phyloP scores from a whole-genome alignment of 2,329 filamentous ascomycete genomes.

The Xenosphaeropsis pyriputrescens region DNA sequence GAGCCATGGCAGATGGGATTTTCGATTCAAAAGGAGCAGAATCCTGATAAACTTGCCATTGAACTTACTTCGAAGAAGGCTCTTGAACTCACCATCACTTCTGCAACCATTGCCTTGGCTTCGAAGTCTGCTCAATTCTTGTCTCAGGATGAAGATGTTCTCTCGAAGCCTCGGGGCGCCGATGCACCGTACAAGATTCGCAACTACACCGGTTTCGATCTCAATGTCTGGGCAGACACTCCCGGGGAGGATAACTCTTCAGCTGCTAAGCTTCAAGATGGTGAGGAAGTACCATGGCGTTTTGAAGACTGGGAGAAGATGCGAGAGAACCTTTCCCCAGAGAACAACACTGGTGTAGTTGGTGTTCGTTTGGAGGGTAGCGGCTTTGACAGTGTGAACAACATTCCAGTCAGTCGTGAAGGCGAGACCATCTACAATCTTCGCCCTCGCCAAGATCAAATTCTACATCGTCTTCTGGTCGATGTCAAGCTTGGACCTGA shows the following conservation, averaged over 20 bases:
- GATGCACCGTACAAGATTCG: slow-evolving; percentile 89
- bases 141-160: slow-evolving; percentile 73
- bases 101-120: slow-evolving; percentile 80
- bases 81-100: slow-evolving; percentile 85
- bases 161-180: slow-evolving; percentile 81
- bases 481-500: slow-evolving; percentile 84
- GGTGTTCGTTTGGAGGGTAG: slow-evolving; percentile 79
- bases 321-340: slow-evolving; percentile 79
- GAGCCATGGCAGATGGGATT: slow-evolving; percentile 96
- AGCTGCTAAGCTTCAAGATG: slow-evolving; percentile 68
- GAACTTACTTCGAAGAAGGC: slow-evolving; percentile 81
- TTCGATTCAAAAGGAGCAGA: slow-evolving; percentile 65
- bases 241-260: slow-evolving; percentile 51
- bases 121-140: slow-evolving; percentile 91
- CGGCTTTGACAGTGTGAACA: slow-evolving; percentile 80
- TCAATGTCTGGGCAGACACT: slow-evolving; percentile 69
- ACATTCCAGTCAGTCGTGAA: slow-evolving; percentile 84
- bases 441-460: slow-evolving; percentile 70
- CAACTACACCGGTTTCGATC: slow-evolving; percentile 90
- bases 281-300: slow-evolving; percentile 84
- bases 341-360: slow-evolving; percentile 67
- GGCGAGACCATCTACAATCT: slow-evolving; percentile 85
- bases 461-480: slow-evolving; percentile 80
- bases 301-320: slow-evolving; percentile 97
- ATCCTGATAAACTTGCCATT: slow-evolving; percentile 63